Evolutionary conservation across 2,329 filamentous ascomycete genomes (phyloP), one percentile per base, ranked within the genome.

Genomic region (Penicillium sp.): DNA sequence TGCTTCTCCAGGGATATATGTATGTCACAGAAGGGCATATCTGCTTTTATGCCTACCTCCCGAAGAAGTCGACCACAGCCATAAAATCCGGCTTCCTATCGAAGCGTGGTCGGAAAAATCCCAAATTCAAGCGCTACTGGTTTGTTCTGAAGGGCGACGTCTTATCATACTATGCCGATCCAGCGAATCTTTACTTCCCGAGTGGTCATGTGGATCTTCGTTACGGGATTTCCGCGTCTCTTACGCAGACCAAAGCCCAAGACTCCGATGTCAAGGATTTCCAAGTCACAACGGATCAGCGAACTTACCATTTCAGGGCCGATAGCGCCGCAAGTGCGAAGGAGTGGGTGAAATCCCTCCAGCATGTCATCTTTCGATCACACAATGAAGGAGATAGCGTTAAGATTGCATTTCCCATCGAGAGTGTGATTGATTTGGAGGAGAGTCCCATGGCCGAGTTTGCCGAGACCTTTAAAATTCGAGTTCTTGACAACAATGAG

Each of bases 371-470:
- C 58, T 98, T 98, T 72, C 86, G 93, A 53, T 94, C 92, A 11
- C 93, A 96, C 77, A 98, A 98, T 71, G 94, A 97, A 63, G 94
- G 95, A 10, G 93, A 97, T 72, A 96, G 93, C 71, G 91, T 99
- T 74, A 98, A 98, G 79, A 96, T 98, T 57, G 95, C 91, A 0
- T 79, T 98, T 31, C 94, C 93, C 0, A 90, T 96, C 54, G 85
- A 88, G 60, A 96, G 96, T 66, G 85, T 98, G 20, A 88, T 98
- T 59, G 94, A 98, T 67, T 88, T 98, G 48, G 95, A 98, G 74
- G 91, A 96, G 65, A 95, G 89, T 50, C 89, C 91, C 58, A 92
- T 97, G 78, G 84, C 96, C 57, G 91, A 96, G 64, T 92, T 96
- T 74, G 92, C 92, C 22, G 91, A 97, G 63, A 98, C 95, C 0